Conservation (phyloP, 306 rosid species). For the Lagenaria siceraria region DNA sequence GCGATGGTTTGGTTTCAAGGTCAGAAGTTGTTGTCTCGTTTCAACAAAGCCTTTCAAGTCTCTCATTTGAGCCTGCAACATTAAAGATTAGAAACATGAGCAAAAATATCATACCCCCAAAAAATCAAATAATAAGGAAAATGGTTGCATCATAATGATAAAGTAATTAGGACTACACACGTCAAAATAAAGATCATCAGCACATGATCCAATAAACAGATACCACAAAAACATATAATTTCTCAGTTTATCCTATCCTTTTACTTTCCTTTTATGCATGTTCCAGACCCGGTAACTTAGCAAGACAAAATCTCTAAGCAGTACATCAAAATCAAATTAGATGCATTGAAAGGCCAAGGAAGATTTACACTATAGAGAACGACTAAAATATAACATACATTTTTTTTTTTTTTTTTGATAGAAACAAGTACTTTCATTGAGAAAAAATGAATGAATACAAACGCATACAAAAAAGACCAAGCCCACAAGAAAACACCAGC, state of each 20-base stretch:
- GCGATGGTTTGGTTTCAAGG: slow-evolving; percentile 94
- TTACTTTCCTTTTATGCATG: neutral
- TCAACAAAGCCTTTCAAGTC: slow-evolving; percentile 95
- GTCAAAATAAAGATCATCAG: neutral
- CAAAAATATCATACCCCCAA: neutral
- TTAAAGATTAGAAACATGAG: slow-evolving; percentile 13
- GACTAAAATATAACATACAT: neutral
- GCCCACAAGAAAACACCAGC: too few species aligned
- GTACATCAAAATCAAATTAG: neutral
- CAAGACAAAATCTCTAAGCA: neutral
- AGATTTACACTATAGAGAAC: neutral
- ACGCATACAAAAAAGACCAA: too few species aligned
- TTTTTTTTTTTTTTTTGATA: too few species aligned
- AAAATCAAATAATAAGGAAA: neutral
- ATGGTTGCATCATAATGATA: neutral
- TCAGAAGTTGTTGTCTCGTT: slow-evolving; percentile 86
- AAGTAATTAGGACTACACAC: neutral
- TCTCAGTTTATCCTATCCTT: neutral
- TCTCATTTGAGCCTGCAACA: slow-evolving; percentile 89
- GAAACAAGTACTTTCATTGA: neutral
- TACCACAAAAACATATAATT: neutral
- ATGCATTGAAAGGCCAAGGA: neutral
- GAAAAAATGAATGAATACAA: too few species aligned
- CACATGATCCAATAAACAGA: neutral
- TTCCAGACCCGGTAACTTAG: neutral